These are phyloP conservation scores for Diplodia seriata DNA, from an alignment of 2,329 filamentous ascomycete species.

Conservation along the genomic window DNA sequence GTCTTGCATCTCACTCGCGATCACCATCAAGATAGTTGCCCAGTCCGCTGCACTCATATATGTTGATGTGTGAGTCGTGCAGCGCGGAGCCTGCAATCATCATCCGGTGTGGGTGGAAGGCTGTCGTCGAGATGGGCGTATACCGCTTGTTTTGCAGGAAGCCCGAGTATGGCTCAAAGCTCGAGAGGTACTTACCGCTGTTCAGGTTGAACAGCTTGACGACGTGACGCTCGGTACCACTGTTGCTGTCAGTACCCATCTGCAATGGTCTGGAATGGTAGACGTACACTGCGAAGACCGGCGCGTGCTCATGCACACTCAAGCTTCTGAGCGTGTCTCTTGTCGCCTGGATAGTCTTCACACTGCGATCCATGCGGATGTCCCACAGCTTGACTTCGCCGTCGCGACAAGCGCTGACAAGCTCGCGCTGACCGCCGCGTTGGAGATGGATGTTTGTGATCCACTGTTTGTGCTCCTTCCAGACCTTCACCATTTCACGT, in stretches of 20 bases:
- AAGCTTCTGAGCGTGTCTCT: constrained; percentile 81
- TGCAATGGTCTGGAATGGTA: neutral
- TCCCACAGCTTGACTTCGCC: constrained; percentile 97
- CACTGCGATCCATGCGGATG: constrained; percentile 80
- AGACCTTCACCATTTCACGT: constrained; percentile 93
- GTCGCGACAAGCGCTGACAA: constrained; percentile 88
- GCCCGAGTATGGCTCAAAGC: constrained; percentile 87
- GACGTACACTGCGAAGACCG: constrained; percentile 90
- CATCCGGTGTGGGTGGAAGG: constrained; percentile 94
- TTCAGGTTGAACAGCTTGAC: constrained; percentile 90
- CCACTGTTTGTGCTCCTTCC: constrained; percentile 97
- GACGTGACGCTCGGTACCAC: constrained; percentile 84
- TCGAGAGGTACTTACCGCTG: constrained; percentile 78
- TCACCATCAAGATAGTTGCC: constrained; percentile 13
- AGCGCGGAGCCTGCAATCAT: constrained; percentile 86
- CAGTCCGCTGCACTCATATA: constrained; percentile 70
- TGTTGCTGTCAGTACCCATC: constrained; percentile 49
- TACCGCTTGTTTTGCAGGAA: constrained; percentile 83
- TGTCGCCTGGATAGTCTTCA: constrained; percentile 77
- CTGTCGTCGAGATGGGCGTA: constrained; percentile 83
- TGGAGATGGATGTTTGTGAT: constrained; percentile 97
- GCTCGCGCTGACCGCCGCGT: constrained; percentile 87
- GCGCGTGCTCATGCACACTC: constrained; percentile 93
- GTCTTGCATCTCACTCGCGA: neutral
- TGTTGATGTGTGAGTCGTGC: constrained; percentile 88